phyloP scores from a whole-genome alignment of 2,329 filamentous ascomycete genomes.

The Mycogone perniciosa region DNA sequence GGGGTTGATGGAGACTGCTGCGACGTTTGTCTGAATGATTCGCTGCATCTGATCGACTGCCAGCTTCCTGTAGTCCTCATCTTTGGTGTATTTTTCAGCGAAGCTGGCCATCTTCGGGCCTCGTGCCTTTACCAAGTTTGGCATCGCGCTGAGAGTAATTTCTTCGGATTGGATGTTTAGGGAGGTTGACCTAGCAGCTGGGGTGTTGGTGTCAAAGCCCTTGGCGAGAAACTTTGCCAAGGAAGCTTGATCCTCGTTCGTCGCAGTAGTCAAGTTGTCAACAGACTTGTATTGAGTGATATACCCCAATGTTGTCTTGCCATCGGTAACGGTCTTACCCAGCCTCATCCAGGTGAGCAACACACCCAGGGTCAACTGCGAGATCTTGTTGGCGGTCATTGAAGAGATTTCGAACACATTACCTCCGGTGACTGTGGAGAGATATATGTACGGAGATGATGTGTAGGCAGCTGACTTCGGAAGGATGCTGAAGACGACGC shows the following conservation, averaged over 20 bases:
- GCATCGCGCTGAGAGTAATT: slow-evolving; percentile 19
- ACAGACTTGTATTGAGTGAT: slow-evolving; percentile 12
- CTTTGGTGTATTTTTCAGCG: slow-evolving; percentile 34
- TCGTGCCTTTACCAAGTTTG: slow-evolving; percentile 18
- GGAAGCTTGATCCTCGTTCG: not conserved
- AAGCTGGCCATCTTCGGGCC: slow-evolving; percentile 27
- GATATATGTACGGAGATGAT: slow-evolving; percentile 33
- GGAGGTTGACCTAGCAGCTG: not conserved
- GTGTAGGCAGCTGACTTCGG: slow-evolving; percentile 16
- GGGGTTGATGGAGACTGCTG: slow-evolving; percentile 40
- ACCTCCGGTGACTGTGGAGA: slow-evolving; percentile 37
- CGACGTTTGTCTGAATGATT: slow-evolving; percentile 39
- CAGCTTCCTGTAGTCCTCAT: slow-evolving; percentile 31
- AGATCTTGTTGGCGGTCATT: slow-evolving; percentile 26
- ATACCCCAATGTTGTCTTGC: slow-evolving; percentile 2
- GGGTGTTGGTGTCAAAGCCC: not conserved
- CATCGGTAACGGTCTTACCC: slow-evolving; percentile 14
- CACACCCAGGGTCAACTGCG: slow-evolving; percentile 35
- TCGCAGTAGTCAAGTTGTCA: not conserved
- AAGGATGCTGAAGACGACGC: slow-evolving; percentile 39
- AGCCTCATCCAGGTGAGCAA: slow-evolving; percentile 40
- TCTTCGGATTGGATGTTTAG: slow-evolving; percentile 10
- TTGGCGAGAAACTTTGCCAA: slow-evolving; percentile 1
- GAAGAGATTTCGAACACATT: slow-evolving; percentile 29
- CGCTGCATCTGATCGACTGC: slow-evolving; percentile 33